Conservation (phyloP, 257 asterid genomes). For the Ilex aquifolium region DNA sequence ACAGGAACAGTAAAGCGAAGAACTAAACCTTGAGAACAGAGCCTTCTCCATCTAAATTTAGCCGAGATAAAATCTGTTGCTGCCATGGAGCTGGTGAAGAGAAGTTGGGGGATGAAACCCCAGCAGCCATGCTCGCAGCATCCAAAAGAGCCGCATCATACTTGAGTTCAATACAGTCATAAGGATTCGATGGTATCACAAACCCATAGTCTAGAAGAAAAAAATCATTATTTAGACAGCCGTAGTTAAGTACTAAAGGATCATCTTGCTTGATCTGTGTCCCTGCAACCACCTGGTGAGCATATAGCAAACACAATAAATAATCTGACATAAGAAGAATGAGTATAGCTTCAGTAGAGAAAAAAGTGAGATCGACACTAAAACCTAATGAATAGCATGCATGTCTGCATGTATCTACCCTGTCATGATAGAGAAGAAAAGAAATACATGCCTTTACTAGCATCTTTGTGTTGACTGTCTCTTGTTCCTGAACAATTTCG, state of each 20-base stretch:
- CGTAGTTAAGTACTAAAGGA: slow-evolving; percentile 74
- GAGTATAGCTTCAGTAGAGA: slow-evolving; percentile 1
- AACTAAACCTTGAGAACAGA: slow-evolving; percentile 67
- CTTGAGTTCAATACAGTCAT: slow-evolving; percentile 82
- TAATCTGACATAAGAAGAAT: neutral
- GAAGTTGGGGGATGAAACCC: slow-evolving; percentile 57
- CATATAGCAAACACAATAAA: slow-evolving; percentile 6
- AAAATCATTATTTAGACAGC: slow-evolving; percentile 69
- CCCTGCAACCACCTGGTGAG: slow-evolving; percentile 68
- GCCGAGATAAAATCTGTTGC: slow-evolving; percentile 41
- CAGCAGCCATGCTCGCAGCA: slow-evolving; percentile 92
- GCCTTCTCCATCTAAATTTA: slow-evolving; percentile 57
- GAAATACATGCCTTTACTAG: slow-evolving; percentile 65
- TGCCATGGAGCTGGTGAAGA: slow-evolving; percentile 88
- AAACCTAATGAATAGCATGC: neutral
- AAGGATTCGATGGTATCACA: slow-evolving; percentile 71
- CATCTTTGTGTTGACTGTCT: slow-evolving; percentile 40
- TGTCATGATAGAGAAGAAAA: neutral
- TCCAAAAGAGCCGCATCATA: slow-evolving; percentile 80
- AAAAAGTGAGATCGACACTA: neutral
- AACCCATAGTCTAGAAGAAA: slow-evolving; percentile 94
- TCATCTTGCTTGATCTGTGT: slow-evolving; percentile 49
- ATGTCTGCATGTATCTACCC: neutral
- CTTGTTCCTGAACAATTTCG: slow-evolving; percentile 76
- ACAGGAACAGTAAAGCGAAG: neutral